A percentile compares a stretch with the other conserved stretches of the same genome.
Evolutionary conservation across 139 green algal species (phyloP).

Genomic region (Coccomyxa sp.): DNA sequence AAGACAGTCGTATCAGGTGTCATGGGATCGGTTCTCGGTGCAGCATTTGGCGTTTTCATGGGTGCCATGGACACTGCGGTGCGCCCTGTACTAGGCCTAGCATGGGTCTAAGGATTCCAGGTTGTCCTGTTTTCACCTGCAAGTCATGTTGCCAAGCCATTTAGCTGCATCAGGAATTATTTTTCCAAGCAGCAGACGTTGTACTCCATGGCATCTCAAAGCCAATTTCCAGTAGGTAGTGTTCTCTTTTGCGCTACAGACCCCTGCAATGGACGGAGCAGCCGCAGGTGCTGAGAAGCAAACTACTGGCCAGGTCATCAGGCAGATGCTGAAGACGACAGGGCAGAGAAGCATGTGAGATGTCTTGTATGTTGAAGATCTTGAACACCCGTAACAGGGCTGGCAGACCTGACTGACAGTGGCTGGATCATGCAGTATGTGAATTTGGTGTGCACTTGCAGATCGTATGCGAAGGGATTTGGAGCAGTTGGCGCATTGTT

Average conservation of each 20-base stretch:
- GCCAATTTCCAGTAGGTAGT: too few species aligned
- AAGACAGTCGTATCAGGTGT: conserved; percentile 69
- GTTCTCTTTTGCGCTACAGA: neutral
- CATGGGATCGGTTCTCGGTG: conserved; percentile 67
- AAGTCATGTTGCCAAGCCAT: too few species aligned
- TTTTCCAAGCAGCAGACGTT: too few species aligned
- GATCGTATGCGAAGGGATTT: conserved; percentile 90
- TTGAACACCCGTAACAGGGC: neutral
- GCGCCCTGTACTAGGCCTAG: neutral
- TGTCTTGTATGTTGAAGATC: neutral
- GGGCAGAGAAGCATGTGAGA: conserved; percentile 39
- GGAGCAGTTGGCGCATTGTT: conserved; percentile 85
- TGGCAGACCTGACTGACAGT: neutral
- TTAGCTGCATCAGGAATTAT: too few species aligned
- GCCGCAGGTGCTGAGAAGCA: conserved; percentile 28
- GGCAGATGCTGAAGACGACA: conserved; percentile 32
- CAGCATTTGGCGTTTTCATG: conserved; percentile 85
- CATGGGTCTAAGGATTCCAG: too few species aligned
- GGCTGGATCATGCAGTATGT: too few species aligned
- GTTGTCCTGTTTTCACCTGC: too few species aligned
- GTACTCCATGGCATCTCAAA: too few species aligned
- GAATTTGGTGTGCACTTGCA: conserved; percentile 13
- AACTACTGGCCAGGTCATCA: conserved; percentile 35
- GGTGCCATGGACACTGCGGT: conserved; percentile 64
- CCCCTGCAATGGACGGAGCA: conserved; percentile 18